Base-by-base conservation (phyloP, 495 filamentous ascomycete genomes). In the Annulohypoxylon bovei region DNA sequence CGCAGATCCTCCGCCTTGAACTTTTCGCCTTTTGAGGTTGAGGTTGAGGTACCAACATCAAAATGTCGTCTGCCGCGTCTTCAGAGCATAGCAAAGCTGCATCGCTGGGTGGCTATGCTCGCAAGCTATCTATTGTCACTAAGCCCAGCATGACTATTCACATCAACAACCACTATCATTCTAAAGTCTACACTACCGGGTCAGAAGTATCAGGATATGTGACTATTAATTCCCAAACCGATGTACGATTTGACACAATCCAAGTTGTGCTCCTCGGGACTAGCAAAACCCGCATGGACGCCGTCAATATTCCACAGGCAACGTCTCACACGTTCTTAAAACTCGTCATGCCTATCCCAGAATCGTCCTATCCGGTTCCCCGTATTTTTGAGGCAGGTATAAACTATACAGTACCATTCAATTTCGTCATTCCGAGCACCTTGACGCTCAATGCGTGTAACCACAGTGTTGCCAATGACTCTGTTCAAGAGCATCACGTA, bases 241-340 rank as follows among this genome's bases (percentile, higher is more conserved):
- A 95, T 67, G 90, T 87, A 6, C 82, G 84, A 44, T 98, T 99
- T 78, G 92, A 97, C 66, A 82, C 89, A 22, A 77, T 98, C 53
- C 87, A 92, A 61, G 94, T 99, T 74, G 82, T 91, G 0, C 88
- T 99, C 46, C 87, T 95, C 72, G 95, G 95, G 79, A 83, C 65
- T 6, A 80, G 75, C 40, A 79, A 76, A 67, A 81, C 82, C 0
- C 77, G 72, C 37, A 68, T 84, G 28, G 80, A 86, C 18, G 75
- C 78, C 20, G 74, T 84, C 25, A 76, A 68, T 62, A 74, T 78
- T 16, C 81, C 82, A 20, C 81, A 77, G 22, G 77, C 79, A 8
- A 79, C 83, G 4, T 76, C 79, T 44, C 85, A 87, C 65, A 85
- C 79, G 18, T 98, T 98, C 73, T 83, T 99, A 49, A 92, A 91